phyloP scores from a whole-genome alignment of 2,329 filamentous ascomycete species.

The Teratosphaeria destructans region DNA sequence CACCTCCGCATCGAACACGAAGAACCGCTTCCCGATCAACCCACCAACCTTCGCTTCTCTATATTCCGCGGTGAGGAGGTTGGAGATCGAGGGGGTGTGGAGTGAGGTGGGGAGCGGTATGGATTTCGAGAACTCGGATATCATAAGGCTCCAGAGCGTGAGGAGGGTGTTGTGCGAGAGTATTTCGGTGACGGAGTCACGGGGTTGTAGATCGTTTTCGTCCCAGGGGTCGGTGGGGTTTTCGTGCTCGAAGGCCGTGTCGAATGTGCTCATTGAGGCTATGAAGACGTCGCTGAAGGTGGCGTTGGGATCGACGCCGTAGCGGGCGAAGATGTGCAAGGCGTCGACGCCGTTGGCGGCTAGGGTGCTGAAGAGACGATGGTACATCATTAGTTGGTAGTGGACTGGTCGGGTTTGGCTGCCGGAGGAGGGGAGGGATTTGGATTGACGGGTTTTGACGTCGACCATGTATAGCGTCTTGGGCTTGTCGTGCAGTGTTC shows the following conservation, averaged over 20 bases:
- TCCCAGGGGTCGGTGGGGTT: conserved; percentile 8
- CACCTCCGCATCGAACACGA: conserved; percentile 54
- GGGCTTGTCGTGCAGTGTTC: conserved; percentile 21
- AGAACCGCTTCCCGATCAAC: conserved; percentile 48
- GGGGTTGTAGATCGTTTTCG: conserved; percentile 17
- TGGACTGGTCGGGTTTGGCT: conserved; percentile 62
- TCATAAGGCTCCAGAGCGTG: conserved; percentile 53
- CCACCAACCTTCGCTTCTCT: conserved; percentile 37
- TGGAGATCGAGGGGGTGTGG: conserved; percentile 34
- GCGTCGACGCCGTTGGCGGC: conserved; percentile 63
- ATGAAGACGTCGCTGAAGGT: conserved; percentile 72
- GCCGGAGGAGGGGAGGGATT: conserved; percentile 53
- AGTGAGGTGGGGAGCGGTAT: conserved; percentile 37
- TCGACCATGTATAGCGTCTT: conserved; percentile 63
- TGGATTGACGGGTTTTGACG: conserved; percentile 68
- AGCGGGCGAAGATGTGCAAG: conserved; percentile 57
- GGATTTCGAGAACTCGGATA: conserved; percentile 43
- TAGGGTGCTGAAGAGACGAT: conserved; percentile 68
- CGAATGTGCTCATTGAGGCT: conserved; percentile 58
- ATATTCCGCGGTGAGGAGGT: conserved; percentile 49
- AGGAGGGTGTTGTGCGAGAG: conserved; percentile 49
- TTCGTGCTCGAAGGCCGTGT: conserved; percentile 46
- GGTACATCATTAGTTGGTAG: conserved; percentile 85
- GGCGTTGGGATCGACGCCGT: conserved; percentile 54
- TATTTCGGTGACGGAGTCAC: conserved; percentile 42